These are phyloP conservation scores for Penicillium simplicissimum DNA, from an alignment of 495 filamentous ascomycete genomes.

Conservation along the genomic window DNA sequence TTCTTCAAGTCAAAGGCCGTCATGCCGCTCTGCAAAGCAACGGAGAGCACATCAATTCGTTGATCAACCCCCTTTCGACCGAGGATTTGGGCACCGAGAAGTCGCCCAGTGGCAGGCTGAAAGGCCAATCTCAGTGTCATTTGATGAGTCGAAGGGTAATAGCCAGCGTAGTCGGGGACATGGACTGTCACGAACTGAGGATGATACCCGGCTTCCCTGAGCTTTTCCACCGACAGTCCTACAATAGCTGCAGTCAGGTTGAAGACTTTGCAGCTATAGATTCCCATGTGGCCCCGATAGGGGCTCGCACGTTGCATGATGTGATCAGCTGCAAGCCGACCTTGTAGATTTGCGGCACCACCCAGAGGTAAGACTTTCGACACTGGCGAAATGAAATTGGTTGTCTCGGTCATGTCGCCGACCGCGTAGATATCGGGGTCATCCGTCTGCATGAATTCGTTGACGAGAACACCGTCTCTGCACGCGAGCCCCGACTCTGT, in stretches of 20 bases:
- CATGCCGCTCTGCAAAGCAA: background rate
- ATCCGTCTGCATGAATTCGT: slow-evolving; percentile 4
- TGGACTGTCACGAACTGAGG: slow-evolving; percentile 5
- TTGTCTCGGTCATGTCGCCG: background rate
- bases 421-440: slow-evolving; percentile 8
- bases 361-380: background rate
- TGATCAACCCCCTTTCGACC: background rate
- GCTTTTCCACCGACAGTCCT: background rate
- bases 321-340: slow-evolving; percentile 6
- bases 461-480: background rate
- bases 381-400: background rate
- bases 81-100: slow-evolving; percentile 1
- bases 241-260: background rate
- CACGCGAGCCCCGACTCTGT: background rate
- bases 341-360: background rate
- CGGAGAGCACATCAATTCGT: slow-evolving; percentile 3
- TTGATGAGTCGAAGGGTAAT: background rate
- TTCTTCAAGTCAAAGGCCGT: slow-evolving; percentile 3
- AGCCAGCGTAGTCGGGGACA: slow-evolving; percentile 2
- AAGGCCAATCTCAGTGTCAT: background rate
- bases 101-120: background rate
- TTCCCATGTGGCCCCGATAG: slow-evolving; percentile 1
- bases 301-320: background rate
- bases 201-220: background rate
- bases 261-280: background rate